Base-by-base conservation (phyloP, 1,284 basidiomycete genomes). In the Rhodofomes roseus region DNA sequence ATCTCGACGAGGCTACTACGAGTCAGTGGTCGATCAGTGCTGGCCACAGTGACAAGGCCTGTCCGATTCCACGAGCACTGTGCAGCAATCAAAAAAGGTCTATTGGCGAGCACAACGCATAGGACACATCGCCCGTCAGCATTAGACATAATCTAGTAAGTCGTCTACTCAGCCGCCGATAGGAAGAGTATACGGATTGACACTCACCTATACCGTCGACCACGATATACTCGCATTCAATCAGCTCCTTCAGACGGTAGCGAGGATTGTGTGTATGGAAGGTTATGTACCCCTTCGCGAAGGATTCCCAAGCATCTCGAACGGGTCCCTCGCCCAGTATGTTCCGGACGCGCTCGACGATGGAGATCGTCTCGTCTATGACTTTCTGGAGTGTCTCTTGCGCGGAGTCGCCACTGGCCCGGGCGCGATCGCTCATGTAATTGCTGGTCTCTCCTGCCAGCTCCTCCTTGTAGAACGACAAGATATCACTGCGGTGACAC, bases 391-490 rank as follows among this genome's bases (percentile, higher is more conserved):
- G 53, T 11, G 54, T 57, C 5, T 50, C 54, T 9, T 18, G 18
- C 18, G 54, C 18, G 34, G 44, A 25, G n/a, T 62, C 61, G 1
- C 59, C 59, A 5, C 59, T 62, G 1, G 60, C 59, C 1, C 31
- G 16, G 8, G 59, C 60, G 23, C 63, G 63, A n/a, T 60, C 63
- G 40, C 58, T 53, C 22, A 62, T 55, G 29, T 60, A 59, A n/a
- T 58, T 64, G 31, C 18, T 40, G n/a, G 54, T 59, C 25, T 64
- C 63, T 6, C 59, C 59, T 29, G 52, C 58, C 4, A 64, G 37
- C 36, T 62, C 60, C 37, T 64, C 63, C 51, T 64, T 64, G 57
- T 64, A 64, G 55, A 64, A 64, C 5, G 63, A 64, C 18, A 64
- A 23, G 39, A 62, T 59, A 36, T 64, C 63, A 36, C 60, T 64